These are phyloP conservation scores for Mycosphaerelloides madeirae DNA, from an alignment of 2,329 filamentous ascomycete genomes.

Conservation along the genomic window DNA sequence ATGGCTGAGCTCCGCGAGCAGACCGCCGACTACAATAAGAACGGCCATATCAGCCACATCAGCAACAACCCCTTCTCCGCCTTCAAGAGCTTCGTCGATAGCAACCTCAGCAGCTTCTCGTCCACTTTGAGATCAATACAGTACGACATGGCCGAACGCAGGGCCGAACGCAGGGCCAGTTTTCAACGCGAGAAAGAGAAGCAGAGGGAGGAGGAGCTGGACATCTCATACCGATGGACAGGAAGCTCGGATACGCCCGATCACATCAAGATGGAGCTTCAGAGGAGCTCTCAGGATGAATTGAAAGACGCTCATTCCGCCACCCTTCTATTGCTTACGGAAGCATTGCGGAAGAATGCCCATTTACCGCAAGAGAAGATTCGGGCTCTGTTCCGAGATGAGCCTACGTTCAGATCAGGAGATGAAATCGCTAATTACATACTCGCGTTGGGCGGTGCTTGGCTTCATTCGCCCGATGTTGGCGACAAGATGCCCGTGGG, in stretches of 20 bases:
- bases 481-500: constrained; percentile 11
- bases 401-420: constrained; percentile 12
- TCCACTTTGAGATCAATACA: constrained; percentile 46
- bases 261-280: constrained; percentile 15
- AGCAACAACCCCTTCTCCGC: constrained; percentile 53
- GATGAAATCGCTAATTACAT: constrained; percentile 19
- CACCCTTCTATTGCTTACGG: constrained; percentile 20
- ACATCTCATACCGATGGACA: constrained; percentile 26
- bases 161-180: constrained; percentile 28
- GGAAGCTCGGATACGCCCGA: constrained; percentile 21
- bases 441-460: constrained; percentile 15
- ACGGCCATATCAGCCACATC: no score
- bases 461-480: constrained; percentile 19
- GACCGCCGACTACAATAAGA: neutral
- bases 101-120: constrained; percentile 50
- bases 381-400: constrained; percentile 26
- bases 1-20: no score
- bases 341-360: constrained; percentile 23
- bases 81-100: constrained; percentile 58
- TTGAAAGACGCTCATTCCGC: constrained; percentile 18
- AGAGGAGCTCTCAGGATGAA: constrained; percentile 14
- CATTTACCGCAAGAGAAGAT: constrained; percentile 23
- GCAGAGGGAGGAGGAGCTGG: constrained; percentile 20
- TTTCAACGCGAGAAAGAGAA: constrained; percentile 23
- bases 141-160: constrained; percentile 39